phyloP scores from a whole-genome alignment of 805 yeast species.

The Ogataea nitratoaversa region DNA sequence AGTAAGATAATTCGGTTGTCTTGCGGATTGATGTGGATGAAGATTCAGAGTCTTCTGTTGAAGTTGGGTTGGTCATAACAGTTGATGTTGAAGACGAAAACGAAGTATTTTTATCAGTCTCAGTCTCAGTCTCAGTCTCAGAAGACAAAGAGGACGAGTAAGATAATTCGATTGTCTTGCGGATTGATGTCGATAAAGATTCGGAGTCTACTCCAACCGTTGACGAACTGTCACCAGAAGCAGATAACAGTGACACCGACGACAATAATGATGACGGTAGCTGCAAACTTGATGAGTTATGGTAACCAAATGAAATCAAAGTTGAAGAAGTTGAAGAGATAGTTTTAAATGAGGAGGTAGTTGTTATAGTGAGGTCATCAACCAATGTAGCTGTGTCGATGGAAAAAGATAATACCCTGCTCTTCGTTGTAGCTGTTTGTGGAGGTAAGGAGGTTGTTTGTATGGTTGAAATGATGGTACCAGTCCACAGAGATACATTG shows the following conservation, averaged over 20 bases:
- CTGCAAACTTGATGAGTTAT: not conserved
- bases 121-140: not conserved
- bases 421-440: constrained; percentile 2
- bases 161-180: not conserved
- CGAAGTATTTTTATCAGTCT: not conserved
- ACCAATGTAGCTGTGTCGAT: constrained; percentile 24
- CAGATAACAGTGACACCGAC: not conserved
- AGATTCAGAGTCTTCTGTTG: no score
- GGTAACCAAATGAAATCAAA: not conserved
- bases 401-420: constrained; percentile 23
- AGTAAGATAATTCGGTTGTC: not conserved
- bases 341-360: not conserved
- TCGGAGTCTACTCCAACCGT: no score
- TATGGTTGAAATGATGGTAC: constrained; percentile 9
- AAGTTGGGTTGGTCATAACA: not conserved
- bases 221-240: no score
- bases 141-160: constrained; percentile 4
- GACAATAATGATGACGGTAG: no score
- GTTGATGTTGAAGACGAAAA: constrained; percentile 1
- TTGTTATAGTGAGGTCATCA: constrained; percentile 14
- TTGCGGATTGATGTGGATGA: no score
- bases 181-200: no score
- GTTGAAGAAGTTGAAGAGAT: not conserved
- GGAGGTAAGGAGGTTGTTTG: not conserved
- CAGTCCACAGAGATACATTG: constrained; percentile 3